phyloP scores from a whole-genome alignment of 1,139 yeast species.

The Protomyces arabidopsidicola region DNA sequence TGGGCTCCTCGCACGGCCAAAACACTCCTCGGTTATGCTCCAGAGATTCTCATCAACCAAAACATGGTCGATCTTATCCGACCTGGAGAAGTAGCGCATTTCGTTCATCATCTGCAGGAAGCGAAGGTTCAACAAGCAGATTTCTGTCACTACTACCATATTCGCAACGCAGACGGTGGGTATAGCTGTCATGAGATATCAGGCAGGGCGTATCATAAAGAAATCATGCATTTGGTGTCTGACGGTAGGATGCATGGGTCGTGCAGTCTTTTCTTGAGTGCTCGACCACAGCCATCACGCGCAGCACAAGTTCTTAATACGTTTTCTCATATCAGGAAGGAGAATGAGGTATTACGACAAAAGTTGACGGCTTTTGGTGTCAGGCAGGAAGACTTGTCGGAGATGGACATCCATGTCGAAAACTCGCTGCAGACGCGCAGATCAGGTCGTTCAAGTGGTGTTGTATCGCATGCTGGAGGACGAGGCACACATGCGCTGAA shows the following conservation, averaged over 20 bases:
- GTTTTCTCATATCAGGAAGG: slow-evolving; percentile 32
- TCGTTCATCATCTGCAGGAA: slow-evolving; percentile 30
- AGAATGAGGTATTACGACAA: slow-evolving; percentile 29
- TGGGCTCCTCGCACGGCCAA: slow-evolving; percentile 33
- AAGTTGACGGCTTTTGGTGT: slow-evolving; percentile 9
- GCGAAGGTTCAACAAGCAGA: not conserved
- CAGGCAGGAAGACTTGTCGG: not conserved
- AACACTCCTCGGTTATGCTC: slow-evolving; percentile 32
- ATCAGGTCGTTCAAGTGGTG: too few relatives aligned
- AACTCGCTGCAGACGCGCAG: too few relatives aligned
- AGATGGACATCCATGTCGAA: not conserved
- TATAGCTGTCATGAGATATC: slow-evolving; percentile 27
- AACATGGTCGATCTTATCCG: slow-evolving; percentile 34
- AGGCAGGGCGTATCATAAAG: slow-evolving; percentile 29
- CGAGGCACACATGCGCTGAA: not conserved
- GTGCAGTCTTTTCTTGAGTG: slow-evolving; percentile 32
- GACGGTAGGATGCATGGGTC: slow-evolving; percentile 17
- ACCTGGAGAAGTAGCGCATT: slow-evolving; percentile 35
- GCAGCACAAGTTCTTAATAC: slow-evolving; percentile 28
- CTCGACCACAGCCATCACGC: slow-evolving; percentile 29
- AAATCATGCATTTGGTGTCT: slow-evolving; percentile 2
- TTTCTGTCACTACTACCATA: slow-evolving; percentile 22
- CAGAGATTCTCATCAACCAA: slow-evolving; percentile 32
- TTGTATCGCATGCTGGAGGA: not conserved
- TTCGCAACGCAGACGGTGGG: slow-evolving; percentile 20